A percentile compares a stretch with the other conserved stretches of the same genome.
Conservation (phyloP, 306 rosid species). For the Lathyrus tuberosus region DNA sequence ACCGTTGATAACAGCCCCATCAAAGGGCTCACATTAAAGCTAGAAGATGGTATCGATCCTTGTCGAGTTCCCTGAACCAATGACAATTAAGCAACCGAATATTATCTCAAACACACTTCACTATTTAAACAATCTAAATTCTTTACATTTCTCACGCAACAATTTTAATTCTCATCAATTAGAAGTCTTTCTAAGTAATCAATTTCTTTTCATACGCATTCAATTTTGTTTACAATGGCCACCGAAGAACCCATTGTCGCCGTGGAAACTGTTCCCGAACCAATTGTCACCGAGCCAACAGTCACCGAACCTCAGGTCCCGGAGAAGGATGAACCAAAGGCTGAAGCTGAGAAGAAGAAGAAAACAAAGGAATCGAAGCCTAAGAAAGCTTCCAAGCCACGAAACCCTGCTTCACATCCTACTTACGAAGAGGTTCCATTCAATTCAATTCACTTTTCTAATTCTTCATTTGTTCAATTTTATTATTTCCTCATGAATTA, state of each 20-base stretch:
- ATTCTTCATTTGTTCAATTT: neutral
- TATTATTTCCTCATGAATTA: neutral
- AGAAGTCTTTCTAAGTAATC: neutral
- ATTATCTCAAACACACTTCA: conserved; percentile 42
- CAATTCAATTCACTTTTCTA: neutral
- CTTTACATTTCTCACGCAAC: conserved; percentile 50
- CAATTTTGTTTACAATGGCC: conserved; percentile 46
- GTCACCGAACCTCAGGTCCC: conserved; percentile 37
- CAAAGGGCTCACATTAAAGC: conserved; percentile 72
- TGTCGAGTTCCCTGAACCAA: conserved; percentile 54
- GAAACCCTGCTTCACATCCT: conserved; percentile 63
- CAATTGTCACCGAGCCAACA: conserved; percentile 12
- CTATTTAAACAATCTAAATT: conserved; percentile 65
- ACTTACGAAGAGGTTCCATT: conserved; percentile 75
- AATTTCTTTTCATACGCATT: neutral
- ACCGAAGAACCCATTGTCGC: conserved; percentile 57
- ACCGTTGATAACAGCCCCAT: conserved; percentile 59
- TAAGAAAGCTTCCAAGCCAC: conserved; percentile 56
- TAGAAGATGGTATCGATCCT: conserved; percentile 51
- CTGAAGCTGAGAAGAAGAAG: conserved; percentile 47
- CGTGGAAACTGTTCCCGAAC: conserved; percentile 39
- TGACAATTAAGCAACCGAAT: conserved; percentile 49
- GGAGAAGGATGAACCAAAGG: conserved; percentile 42
- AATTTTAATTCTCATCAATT: neutral
- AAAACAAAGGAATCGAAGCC: conserved; percentile 55